phyloP scores from a whole-genome alignment of 1,139 yeast genomes.

The Saccharomyces pastorianus region DNA sequence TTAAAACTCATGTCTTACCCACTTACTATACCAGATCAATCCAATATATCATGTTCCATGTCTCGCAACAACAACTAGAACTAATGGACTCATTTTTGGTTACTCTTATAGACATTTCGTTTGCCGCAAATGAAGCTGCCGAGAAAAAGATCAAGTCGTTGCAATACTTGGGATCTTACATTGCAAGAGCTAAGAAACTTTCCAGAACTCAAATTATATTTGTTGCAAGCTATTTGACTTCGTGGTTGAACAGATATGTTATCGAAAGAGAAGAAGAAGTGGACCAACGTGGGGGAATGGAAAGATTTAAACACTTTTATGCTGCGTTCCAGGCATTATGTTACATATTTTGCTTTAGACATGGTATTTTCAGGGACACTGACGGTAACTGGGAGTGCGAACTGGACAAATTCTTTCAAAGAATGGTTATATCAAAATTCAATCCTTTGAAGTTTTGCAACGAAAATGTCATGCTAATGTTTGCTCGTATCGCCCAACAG shows the following conservation, averaged over 20 bases:
- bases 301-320: constrained; percentile 75
- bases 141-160: constrained; percentile 79
- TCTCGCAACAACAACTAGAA: constrained; percentile 75
- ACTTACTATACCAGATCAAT: constrained; percentile 88
- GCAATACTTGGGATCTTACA: constrained; percentile 85
- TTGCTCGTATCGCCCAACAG: constrained; percentile 86
- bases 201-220: constrained; percentile 66
- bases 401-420: constrained; percentile 76
- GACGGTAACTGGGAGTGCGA: constrained; percentile 66
- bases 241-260: constrained; percentile 77
- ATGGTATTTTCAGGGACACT: constrained; percentile 44
- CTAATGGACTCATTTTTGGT: constrained; percentile 81
- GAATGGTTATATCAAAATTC: constrained; percentile 78
- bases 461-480: constrained; percentile 86
- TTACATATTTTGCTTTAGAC: constrained; percentile 87
- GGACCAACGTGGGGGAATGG: constrained; percentile 61
- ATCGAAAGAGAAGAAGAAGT: constrained; percentile 79
- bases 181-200: constrained; percentile 77
- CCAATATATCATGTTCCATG: constrained; percentile 75
- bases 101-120: constrained; percentile 72
- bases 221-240: constrained; percentile 68
- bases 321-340: constrained; percentile 89
- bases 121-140: constrained; percentile 55
- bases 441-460: constrained; percentile 92
- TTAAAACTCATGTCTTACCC: constrained; percentile 79